Evolutionary conservation across 2,329 filamentous ascomycete genomes (phyloP).

Genomic region (Plectosphaerella cucumerina): DNA sequence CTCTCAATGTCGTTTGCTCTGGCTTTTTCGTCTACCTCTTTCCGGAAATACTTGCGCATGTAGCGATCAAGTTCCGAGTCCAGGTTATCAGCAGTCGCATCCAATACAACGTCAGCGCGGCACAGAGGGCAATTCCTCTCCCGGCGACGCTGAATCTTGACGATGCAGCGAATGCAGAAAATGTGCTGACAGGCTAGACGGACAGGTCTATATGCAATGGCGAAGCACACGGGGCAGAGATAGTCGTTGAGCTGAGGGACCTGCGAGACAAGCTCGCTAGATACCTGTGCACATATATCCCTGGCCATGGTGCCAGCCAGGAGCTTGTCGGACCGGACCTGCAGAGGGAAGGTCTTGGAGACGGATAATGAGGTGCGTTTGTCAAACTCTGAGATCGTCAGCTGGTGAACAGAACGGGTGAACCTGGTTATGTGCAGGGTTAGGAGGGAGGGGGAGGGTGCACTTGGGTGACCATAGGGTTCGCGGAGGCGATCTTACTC

Average conservation of each 20-base stretch:
- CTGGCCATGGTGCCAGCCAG: constrained; percentile 67
- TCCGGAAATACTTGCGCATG: constrained; percentile 71
- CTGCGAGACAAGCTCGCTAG: constrained; percentile 64
- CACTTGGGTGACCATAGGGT: not conserved
- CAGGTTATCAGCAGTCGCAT: constrained; percentile 66
- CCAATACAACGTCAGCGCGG: constrained; percentile 65
- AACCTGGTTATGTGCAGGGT: constrained; percentile 5
- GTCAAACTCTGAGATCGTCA: constrained; percentile 64
- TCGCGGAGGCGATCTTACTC: constrained; percentile 49
- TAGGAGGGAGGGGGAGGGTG: not conserved
- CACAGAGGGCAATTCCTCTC: constrained; percentile 73
- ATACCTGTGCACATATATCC: constrained; percentile 71
- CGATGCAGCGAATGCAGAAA: constrained; percentile 80
- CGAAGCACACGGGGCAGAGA: constrained; percentile 74
- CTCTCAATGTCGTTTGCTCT: constrained; percentile 70
- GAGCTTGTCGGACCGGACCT: constrained; percentile 55
- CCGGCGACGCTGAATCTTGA: constrained; percentile 70
- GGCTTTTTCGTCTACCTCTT: constrained; percentile 64
- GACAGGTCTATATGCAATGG: constrained; percentile 78
- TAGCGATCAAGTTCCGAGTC: constrained; percentile 66
- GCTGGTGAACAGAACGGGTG: too few species aligned
- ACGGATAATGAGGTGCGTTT: constrained; percentile 75
- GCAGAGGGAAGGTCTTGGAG: constrained; percentile 56
- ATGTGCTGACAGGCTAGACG: constrained; percentile 70
- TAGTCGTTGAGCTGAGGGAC: constrained; percentile 85